A percentile compares a stretch with the other conserved stretches of the same genome.
These are phyloP conservation scores for Vachellia pachyceras DNA, from an alignment of 306 rosid genomes.

Conservation along the genomic window DNA sequence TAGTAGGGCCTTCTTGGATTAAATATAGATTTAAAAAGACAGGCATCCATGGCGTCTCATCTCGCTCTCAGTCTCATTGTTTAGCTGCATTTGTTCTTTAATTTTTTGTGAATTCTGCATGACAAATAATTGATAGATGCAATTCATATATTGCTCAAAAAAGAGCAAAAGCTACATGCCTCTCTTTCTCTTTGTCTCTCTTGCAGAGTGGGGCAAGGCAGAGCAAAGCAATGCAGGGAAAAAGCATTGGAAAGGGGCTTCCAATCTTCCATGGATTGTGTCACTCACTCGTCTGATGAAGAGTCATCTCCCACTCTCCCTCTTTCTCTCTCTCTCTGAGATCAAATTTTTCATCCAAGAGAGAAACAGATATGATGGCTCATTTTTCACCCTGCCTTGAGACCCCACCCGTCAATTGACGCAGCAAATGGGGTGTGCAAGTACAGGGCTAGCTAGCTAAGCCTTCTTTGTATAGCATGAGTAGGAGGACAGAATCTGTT, in stretches of 20 bases:
- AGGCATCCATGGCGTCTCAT: no score
- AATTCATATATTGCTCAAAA: background rate
- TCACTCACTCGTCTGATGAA: slow-evolving; percentile 43
- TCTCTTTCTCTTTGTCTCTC: slow-evolving; percentile 24
- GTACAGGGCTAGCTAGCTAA: slow-evolving; percentile 16
- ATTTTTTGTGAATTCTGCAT: background rate
- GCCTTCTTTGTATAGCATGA: background rate
- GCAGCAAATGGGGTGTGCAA: slow-evolving; percentile 25
- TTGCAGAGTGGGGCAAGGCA: slow-evolving; percentile 30
- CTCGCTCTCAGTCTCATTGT: no score
- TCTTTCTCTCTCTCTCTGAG: background rate
- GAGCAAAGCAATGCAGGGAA: background rate
- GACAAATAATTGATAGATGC: background rate
- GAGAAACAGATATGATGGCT: background rate
- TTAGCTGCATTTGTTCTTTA: no score
- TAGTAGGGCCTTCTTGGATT: background rate
- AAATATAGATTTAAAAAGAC: background rate
- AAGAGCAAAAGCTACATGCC: background rate
- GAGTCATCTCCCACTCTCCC: slow-evolving; percentile 34
- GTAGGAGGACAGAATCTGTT: background rate
- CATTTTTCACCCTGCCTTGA: slow-evolving; percentile 6
- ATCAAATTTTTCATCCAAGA: background rate
- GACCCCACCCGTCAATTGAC: slow-evolving; percentile 18
- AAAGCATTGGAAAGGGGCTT: slow-evolving; percentile 59
- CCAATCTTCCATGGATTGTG: slow-evolving; percentile 57